Evolutionary conservation across 225 moss, liverwort and hornwort genomes (phyloP).

Genomic region (Climacium dendroides): DNA sequence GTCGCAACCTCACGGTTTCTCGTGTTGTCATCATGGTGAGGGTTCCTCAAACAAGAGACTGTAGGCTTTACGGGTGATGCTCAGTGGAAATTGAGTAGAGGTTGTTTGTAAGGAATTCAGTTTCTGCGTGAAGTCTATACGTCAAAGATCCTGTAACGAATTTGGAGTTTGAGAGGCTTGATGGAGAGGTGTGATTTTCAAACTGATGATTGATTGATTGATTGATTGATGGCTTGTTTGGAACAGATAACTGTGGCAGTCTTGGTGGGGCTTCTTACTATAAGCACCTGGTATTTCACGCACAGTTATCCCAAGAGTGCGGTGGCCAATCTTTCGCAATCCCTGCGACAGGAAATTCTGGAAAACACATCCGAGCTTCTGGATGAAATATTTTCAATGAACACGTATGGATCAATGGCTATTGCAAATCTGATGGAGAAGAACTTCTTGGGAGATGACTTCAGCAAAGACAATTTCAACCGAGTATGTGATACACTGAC

Average conservation of each 20-base stretch:
- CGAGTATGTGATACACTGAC: constrained; percentile 23
- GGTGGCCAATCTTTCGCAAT: constrained; percentile 35
- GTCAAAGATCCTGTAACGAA: neutral
- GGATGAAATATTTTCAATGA: constrained; percentile 52
- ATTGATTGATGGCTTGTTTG: neutral
- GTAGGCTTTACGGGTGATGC: neutral
- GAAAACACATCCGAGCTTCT: constrained; percentile 43
- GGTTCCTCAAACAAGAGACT: neutral
- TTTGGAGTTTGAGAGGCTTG: neutral
- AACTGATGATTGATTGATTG: neutral
- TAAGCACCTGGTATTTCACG: constrained; percentile 65
- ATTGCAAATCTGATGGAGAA: constrained; percentile 64
- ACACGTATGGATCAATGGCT: constrained; percentile 59
- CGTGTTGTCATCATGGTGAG: constrained; percentile 53
- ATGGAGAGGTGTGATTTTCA: neutral
- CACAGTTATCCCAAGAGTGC: constrained; percentile 63
- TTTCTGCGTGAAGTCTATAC: neutral
- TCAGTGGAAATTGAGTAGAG: neutral
- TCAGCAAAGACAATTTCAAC: constrained; percentile 43
- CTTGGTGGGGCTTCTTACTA: constrained; percentile 50
- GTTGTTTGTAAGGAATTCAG: neutral
- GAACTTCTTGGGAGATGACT: constrained; percentile 63
- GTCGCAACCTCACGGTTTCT: constrained; percentile 41
- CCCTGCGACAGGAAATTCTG: constrained; percentile 54
- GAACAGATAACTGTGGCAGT: constrained; percentile 47